Evolutionary conservation across 108 stramenopile species (phyloP), one percentile per base, ranked within the genome.

Genomic region (Skeletonema grethae): DNA sequence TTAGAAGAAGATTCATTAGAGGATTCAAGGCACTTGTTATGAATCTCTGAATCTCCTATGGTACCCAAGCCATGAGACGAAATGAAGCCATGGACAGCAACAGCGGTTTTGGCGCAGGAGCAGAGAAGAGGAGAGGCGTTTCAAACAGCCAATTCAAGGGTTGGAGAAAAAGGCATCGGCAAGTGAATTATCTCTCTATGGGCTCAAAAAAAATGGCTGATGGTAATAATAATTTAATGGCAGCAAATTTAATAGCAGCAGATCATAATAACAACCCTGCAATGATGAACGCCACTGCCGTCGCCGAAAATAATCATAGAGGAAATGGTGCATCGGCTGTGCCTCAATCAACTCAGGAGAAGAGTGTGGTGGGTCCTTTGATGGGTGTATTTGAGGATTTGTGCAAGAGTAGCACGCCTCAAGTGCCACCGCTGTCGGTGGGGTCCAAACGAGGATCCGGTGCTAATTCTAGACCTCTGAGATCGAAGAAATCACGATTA

Each of bases 361-460:
- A 69, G 30, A 87, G 80, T 46, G 86, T 92, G 6, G 87, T 87
- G 0, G 78, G 81, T 1, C 81, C 85, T 28, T 63, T 94, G 59
- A 91, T 94, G 93, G 79, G 80, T 71, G 89, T 94, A 0, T 94
- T 91, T 65, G 93, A 91, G 69, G 88, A 82, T 45, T 65, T 94
- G 79, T 88, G 87, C 2, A 87, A 91, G 61, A 85, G 86, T 25
- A 88, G 82, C 43, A 88, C 88, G 2, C 90, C 90, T 4, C 90
- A 91, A 7, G 50, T 53, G 7, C 50, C 50, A 24, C 50, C 50
- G 22, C 50, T 53, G 22, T 9, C 20, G 16, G 16, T n/a, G 46
- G 46, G 3, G 50, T 15, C 22, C 22, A 53, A 53, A 7, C 50
- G 50, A 9, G 50, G 50, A 8, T 53, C 50, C 7, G 50, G 1